phyloP scores from a whole-genome alignment of 768 basidiomycete species.

The Boletus rubroflammeus region DNA sequence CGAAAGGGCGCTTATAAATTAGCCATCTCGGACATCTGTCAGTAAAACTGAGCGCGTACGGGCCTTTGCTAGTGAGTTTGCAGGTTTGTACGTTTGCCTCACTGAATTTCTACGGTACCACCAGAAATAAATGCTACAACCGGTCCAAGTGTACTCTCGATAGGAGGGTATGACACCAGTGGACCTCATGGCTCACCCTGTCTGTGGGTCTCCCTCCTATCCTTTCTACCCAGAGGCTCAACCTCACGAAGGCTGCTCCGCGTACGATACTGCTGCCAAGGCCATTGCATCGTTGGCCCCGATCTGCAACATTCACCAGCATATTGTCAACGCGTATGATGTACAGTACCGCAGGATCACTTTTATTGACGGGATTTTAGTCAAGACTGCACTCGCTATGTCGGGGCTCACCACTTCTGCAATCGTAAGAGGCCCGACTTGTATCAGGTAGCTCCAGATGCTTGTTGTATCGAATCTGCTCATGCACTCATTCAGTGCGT shows the following conservation, averaged over 20 bases:
- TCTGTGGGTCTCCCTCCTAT: not conserved
- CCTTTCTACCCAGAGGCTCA: conserved; percentile 20
- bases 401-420: conserved; percentile 46
- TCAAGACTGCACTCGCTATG: conserved; percentile 31
- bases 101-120: not conserved
- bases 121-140: not conserved
- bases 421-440: conserved; percentile 37
- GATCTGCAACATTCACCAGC: conserved; percentile 30
- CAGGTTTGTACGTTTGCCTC: not conserved
- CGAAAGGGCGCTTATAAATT: conserved; percentile 16
- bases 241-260: conserved; percentile 15
- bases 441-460: conserved; percentile 31
- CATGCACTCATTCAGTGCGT: conserved; percentile 36
- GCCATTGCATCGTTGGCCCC: conserved; percentile 34
- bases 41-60: not conserved
- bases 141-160: not conserved
- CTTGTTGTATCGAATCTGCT: conserved; percentile 21
- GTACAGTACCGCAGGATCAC: not conserved
- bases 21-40: too few relatives aligned
- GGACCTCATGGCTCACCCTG: not conserved
- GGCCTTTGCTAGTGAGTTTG: not conserved
- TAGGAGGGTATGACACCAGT: conserved; percentile 7
- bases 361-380: conserved; percentile 11
- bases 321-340: conserved; percentile 34
- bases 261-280: conserved; percentile 26